These are phyloP conservation scores for Lasiosphaeria miniovina DNA, from an alignment of 495 filamentous ascomycete genomes.

Conservation along the genomic window DNA sequence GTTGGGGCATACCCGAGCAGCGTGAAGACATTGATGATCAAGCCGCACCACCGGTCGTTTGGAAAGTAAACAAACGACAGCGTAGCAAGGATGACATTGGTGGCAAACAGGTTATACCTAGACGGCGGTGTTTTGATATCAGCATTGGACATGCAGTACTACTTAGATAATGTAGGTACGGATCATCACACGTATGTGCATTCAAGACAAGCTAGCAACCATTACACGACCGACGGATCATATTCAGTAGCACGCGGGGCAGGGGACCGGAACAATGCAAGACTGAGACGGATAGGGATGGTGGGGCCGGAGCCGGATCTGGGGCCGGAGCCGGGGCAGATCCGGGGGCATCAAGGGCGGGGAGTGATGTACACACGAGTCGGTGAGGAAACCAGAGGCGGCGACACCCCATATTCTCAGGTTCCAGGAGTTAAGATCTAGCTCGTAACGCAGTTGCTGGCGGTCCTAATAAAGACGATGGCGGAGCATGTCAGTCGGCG, in stretches of 20 bases:
- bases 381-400: conserved; percentile 65
- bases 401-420: conserved; percentile 52
- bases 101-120: conserved; percentile 58
- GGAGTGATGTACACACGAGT: conserved; percentile 48
- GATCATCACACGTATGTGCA: background rate
- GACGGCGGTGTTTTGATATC: background rate
- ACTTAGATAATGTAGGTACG: background rate
- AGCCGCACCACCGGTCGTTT: conserved; percentile 27
- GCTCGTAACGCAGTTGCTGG: conserved; percentile 34
- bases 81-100: conserved; percentile 62
- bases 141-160: background rate
- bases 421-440: conserved; percentile 40
- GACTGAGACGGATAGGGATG: no score
- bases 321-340: no score
- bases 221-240: no score
- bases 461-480: conserved; percentile 25
- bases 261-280: no score
- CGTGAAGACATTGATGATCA: conserved; percentile 59
- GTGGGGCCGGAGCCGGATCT: no score
- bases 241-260: no score
- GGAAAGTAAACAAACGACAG: conserved; percentile 63
- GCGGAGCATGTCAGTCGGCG: no score
- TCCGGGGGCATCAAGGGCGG: conserved; percentile 2
- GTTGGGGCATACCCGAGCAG: conserved; percentile 50
- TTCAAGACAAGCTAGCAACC: no score